Conservation (phyloP, 2,329 filamentous ascomycete genomes). For the Colletotrichum sp. region DNA sequence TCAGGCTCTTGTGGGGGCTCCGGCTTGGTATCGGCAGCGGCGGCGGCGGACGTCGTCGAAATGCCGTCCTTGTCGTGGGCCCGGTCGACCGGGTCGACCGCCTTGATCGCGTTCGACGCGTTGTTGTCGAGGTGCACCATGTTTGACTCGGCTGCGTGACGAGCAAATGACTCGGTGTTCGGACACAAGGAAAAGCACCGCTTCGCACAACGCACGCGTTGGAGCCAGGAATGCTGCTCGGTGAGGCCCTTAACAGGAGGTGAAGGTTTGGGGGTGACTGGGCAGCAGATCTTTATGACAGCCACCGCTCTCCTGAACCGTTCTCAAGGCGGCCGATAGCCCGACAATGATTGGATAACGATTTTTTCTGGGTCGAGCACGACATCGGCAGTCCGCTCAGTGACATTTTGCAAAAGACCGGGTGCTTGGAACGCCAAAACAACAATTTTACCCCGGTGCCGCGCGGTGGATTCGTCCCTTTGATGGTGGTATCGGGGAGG, state of each 20-base stretch:
- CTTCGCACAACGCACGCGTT: background rate
- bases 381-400: conserved; percentile 1
- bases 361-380: conserved; percentile 19
- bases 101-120: background rate
- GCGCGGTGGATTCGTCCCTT: background rate
- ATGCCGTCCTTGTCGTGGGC: conserved; percentile 9
- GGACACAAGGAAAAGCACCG: background rate
- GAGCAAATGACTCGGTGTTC: background rate
- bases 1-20: conserved; percentile 16
- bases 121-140: conserved; percentile 6
- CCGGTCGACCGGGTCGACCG: background rate
- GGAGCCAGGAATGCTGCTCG: background rate
- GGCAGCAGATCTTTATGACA: background rate
- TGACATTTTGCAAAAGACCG: background rate
- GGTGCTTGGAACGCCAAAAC: background rate
- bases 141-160: background rate
- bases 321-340: background rate
- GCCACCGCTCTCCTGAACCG: background rate
- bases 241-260: background rate
- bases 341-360: conserved; percentile 3
- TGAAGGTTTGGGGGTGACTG: background rate
- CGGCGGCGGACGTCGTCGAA: background rate
- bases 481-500: background rate
- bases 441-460: background rate
- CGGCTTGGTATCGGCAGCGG: conserved; percentile 7